phyloP scores from a whole-genome alignment of 2,329 filamentous ascomycete species.

The Thielaviopsis cerberus region DNA sequence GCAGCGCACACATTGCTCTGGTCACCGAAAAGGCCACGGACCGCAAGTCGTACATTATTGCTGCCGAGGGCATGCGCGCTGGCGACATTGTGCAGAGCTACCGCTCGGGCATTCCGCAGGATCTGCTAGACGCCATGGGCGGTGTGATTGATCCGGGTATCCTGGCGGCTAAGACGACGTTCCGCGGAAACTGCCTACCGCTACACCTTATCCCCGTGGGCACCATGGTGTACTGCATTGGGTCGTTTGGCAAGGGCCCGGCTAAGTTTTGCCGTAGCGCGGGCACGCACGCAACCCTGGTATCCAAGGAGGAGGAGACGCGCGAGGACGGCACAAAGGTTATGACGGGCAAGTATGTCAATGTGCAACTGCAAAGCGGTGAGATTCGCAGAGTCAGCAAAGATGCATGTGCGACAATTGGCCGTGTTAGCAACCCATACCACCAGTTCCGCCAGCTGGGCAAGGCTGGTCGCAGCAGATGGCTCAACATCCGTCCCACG shows the following conservation, averaged over 20 bases:
- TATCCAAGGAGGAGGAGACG: slow-evolving; percentile 70
- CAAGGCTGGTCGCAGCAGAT: slow-evolving; percentile 83
- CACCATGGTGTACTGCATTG: slow-evolving; percentile 82
- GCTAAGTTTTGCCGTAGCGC: slow-evolving; percentile 91
- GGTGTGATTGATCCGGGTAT: slow-evolving; percentile 88
- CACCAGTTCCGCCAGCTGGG: slow-evolving; percentile 80
- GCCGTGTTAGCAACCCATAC: slow-evolving; percentile 81
- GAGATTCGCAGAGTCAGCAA: slow-evolving; percentile 79
- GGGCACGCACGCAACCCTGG: slow-evolving; percentile 74
- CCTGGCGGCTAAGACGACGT: slow-evolving; percentile 80
- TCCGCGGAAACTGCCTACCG: slow-evolving; percentile 85
- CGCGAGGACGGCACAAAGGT: slow-evolving; percentile 38
- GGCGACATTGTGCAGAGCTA: slow-evolving; percentile 90
- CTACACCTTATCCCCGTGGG: slow-evolving; percentile 90
- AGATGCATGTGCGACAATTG: slow-evolving; percentile 86
- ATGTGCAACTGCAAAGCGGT: slow-evolving; percentile 74
- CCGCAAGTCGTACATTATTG: slow-evolving; percentile 75
- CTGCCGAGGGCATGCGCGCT: slow-evolving; percentile 81
- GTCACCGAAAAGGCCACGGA: slow-evolving; percentile 56
- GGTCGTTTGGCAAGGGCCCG: slow-evolving; percentile 50
- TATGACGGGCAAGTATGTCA: slow-evolving; percentile 60
- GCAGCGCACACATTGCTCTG: slow-evolving; percentile 83
- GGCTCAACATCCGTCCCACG: slow-evolving; percentile 85
- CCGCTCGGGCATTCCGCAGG: slow-evolving; percentile 68
- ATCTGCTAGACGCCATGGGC: slow-evolving; percentile 80